phyloP scores from a whole-genome alignment of 2,329 filamentous ascomycete genomes.

The Verticillium tricorpus region DNA sequence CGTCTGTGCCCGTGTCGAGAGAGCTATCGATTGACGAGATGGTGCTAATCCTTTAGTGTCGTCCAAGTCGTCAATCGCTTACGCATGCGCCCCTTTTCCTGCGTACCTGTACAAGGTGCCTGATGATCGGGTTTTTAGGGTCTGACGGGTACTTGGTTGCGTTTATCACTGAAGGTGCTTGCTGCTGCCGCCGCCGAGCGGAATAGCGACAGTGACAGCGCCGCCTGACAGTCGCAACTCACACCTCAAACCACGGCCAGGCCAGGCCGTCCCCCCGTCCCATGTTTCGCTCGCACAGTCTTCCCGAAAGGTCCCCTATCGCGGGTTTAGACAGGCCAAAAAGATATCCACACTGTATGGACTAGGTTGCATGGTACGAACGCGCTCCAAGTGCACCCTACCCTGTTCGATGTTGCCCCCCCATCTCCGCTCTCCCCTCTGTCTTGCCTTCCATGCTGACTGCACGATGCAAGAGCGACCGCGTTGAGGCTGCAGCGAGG shows the following conservation, averaged over 20 bases:
- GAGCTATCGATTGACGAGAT: neutral
- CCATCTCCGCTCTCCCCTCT: neutral
- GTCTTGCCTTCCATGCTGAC: neutral
- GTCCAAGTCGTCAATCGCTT: neutral
- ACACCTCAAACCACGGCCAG: neutral
- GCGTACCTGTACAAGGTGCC: neutral
- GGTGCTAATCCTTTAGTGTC: neutral
- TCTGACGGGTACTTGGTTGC: neutral
- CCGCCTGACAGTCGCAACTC: neutral
- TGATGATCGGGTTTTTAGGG: neutral
- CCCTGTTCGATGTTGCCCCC: neutral
- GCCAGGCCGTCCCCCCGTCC: neutral
- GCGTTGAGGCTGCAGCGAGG: neutral
- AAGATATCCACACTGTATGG: neutral
- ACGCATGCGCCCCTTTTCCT: neutral
- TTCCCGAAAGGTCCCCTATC: neutral
- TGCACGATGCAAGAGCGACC: conserved; percentile 1
- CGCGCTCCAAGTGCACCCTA: neutral
- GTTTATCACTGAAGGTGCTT: neutral
- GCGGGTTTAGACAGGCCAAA: neutral
- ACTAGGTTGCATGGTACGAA: neutral
- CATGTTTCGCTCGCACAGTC: neutral
- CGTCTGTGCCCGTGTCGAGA: neutral
- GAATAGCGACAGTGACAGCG: neutral
- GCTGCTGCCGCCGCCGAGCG: neutral